Evolutionary conservation across 2,329 filamentous ascomycete species (phyloP), one percentile per base, ranked within the genome.

Genomic region (Didymella exigua): DNA sequence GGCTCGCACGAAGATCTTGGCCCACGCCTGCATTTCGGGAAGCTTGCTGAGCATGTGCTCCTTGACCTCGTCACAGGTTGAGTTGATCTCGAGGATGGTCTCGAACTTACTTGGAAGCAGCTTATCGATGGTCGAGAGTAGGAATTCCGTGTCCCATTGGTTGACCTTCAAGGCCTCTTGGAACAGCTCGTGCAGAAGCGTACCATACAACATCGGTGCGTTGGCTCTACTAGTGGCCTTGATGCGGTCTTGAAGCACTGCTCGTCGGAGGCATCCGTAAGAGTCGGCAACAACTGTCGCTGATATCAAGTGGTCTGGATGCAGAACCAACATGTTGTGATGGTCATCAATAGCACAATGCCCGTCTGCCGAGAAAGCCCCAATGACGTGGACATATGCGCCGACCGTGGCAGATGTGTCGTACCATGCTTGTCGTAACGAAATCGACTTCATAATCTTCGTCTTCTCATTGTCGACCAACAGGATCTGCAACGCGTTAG

Each of bases 201-300:
- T 95, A 42, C 95, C 95, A 70, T 98, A 98, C 0, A 98, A 86
- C 65, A 96, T 86, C 1, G 93, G 86, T 29, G 89, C 84, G 38
- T 87, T 90, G 2, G 90, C 83, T 61, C 91, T 89, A 66, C 88
- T 89, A 0, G 92, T 93, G 8, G 91, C 91, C 75, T 98, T 98
- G 66, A 99, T 89, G 27, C 95, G 88, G 73, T 99, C 93, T 74
- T 98, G 93, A 23, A 99, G 83, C 1, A 98, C 93, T 26, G 95
- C 92, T 60, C 93, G 89, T 16, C 95, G 89, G 71, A 90, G 88
- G 71, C 95, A 99, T 21, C 87, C 88, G 72, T 98, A 96, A 0
- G 95, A 96, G 75, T 99, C 95, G n/a, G 92, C 93, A 37, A 99
- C 89, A 5, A 96, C 91, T 0, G 95, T 98, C 2, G 95, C 89